Conservation (phyloP, 305 asterid species). For the Euphrasia arctica region DNA sequence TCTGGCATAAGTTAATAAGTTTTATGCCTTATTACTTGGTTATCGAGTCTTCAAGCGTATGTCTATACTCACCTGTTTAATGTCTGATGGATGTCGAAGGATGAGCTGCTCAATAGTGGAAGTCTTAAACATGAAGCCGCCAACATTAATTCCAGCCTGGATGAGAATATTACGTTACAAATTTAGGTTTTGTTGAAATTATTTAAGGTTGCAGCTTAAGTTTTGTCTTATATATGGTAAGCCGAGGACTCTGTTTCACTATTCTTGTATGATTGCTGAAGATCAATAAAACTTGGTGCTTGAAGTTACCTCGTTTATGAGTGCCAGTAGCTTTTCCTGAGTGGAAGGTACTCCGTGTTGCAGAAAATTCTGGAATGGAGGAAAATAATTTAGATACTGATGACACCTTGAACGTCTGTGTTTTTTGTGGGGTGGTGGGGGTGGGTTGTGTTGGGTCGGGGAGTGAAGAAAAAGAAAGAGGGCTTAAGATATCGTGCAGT, state of each 20-base stretch:
- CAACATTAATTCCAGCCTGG: constrained; percentile 72
- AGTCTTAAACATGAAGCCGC: constrained; percentile 69
- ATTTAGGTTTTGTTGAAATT: constrained; percentile 17
- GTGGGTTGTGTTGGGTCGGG: not conserved
- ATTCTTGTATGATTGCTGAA: not conserved
- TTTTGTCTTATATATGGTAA: constrained; percentile 1
- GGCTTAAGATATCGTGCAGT: constrained; percentile 34
- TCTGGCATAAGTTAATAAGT: too few species aligned
- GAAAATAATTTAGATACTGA: not conserved
- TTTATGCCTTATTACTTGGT: not conserved
- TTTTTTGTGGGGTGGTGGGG: too few species aligned
- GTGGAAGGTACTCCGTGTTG: constrained; percentile 75
- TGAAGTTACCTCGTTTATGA: constrained; percentile 60
- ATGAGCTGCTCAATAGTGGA: constrained; percentile 79
- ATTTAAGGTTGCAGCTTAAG: constrained; percentile 5
- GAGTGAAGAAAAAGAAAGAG: not conserved
- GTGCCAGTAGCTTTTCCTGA: constrained; percentile 55
- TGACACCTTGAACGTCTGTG: constrained; percentile 3
- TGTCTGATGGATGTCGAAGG: constrained; percentile 76
- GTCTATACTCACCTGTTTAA: constrained; percentile 50
- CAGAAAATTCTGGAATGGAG: constrained; percentile 63
- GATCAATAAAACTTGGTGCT: constrained; percentile 5
- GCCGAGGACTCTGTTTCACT: too few species aligned
- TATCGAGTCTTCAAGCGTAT: not conserved
- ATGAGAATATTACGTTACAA: constrained; percentile 23